Base-by-base conservation (phyloP, 441 rosid species). In the Capsella rubella region DNA sequence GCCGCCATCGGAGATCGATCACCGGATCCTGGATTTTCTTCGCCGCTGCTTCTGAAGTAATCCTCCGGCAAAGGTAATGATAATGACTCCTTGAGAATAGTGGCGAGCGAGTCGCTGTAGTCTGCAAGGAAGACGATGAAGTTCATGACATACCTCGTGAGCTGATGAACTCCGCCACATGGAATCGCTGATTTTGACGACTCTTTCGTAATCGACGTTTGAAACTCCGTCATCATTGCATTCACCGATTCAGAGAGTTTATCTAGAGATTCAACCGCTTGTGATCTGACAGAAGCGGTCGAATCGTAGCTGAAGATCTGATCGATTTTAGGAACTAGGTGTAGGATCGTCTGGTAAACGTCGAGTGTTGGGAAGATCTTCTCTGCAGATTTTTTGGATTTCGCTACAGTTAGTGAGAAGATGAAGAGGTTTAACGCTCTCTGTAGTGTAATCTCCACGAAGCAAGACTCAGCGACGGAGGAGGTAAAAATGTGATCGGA, bases 81-180 rank as follows among this genome's bases (percentile, higher is more conserved):
- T 21, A 1, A 21, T 78, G 83, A 82, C 50, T 88, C 92, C 45
- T 46, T 76, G 46, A 89, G 62, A 6, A 91, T 88, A 16, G 80
- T 85, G 53, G 79, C 51, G 42, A 93, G 83, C 0, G 78, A n/a
- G 6, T 83, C 90, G 71, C 81, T 80, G 84, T 93, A 93, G 35
- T 89, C 97, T 7, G 86, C 79, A 47, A 89, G 84, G 81, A 91
- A 84, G 1, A 81, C 68, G 77, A 89, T 58, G 84, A 87, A 93
- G 73, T 89, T 93, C 98, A 91, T 91, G 1, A 90, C 93, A 32
- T 91, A 93, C 14, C 97, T 90, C 1, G 91, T 86, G 14, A 91
- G 82, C 5, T 92, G 98, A 69, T 93, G 98, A 51, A 89, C 73
- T 2, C 89, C 96, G 4, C 97, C 97, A 7, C 97, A 90, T 3